Base-by-base conservation (phyloP, 805 yeast species). In the Wickerhamiella shivajii region DNA sequence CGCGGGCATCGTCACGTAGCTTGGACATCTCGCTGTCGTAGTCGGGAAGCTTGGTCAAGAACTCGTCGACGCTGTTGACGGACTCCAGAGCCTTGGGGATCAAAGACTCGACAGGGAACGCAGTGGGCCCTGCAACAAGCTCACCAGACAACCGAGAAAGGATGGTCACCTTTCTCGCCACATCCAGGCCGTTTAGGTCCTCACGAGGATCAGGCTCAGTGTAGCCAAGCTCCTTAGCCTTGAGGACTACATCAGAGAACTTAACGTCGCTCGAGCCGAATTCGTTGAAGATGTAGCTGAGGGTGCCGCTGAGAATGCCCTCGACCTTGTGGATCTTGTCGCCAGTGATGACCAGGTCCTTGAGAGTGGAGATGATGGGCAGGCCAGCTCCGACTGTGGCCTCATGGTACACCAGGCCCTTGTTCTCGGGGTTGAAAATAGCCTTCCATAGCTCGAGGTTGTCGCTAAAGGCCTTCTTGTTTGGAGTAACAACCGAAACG, bases 121-220 rank as follows among this genome's bases (percentile, higher is more conserved):
- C 72, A 24, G 84, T 69, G 46, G 97, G 93, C 9, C 90, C 76
- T 53, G 76, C 77, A 24, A 90, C 80, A 39, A 71, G 62, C 35
- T 78, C 67, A 3, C 98, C 98, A 11, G 95, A 67, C 34, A 90
- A 69, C 66, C 99, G 78, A 29, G 95, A 93, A 42, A 90, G 69
- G 44, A 90, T 90, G 17, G 98, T 84, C 19, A 90, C 95, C 59
- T 90, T 90, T 69, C 99, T 77, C 27, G 99, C 99, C 40, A 90
- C 95, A 53, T 90, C 99, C 55, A 90, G 68, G 35, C 99, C 99
- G 57, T 87, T 90, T 58, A 90, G 71, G 55, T 90, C 99, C 57
- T 90, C 99, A 61, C 99, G 77, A 58, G 99, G 98, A 57, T 90
- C 99, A 31, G 99, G 99, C 61, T 90, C 98, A 26, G 96, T 87